Conservation (phyloP, 345 rosid genomes). For the Gossypium mustelinum region DNA sequence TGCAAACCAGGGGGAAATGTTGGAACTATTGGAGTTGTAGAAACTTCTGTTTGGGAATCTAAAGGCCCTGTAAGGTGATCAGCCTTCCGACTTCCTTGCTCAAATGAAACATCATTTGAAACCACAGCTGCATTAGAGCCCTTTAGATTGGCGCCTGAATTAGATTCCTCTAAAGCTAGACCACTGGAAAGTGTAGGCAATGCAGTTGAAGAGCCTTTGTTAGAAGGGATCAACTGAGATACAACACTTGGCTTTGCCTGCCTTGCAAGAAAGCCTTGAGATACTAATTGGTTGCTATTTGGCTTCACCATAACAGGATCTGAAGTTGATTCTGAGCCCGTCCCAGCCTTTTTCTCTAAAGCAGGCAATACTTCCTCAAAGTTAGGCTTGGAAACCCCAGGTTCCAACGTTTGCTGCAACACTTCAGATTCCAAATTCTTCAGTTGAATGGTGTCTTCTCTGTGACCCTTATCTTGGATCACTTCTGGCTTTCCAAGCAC, state of each 20-base stretch:
- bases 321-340: slow-evolving; percentile 41
- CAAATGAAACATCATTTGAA: slow-evolving; percentile 31
- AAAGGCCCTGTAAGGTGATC: slow-evolving; percentile 15
- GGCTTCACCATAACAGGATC: slow-evolving; percentile 46
- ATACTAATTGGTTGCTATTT: slow-evolving; percentile 59
- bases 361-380: slow-evolving; percentile 49
- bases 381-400: slow-evolving; percentile 36
- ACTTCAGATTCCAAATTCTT: slow-evolving; percentile 41
- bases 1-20: slow-evolving; percentile 22
- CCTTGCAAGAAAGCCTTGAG: slow-evolving; percentile 47
- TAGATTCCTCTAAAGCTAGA: slow-evolving; percentile 49
- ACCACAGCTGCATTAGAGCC: slow-evolving; percentile 30
- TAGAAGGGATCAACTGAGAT: slow-evolving; percentile 81
- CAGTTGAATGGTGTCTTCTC: slow-evolving; percentile 27
- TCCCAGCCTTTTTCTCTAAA: slow-evolving; percentile 40
- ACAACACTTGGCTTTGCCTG: slow-evolving; percentile 65
- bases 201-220: slow-evolving; percentile 73
- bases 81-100: slow-evolving; percentile 18
- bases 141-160: slow-evolving; percentile 28
- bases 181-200: slow-evolving; percentile 59
- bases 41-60: slow-evolving; percentile 32
- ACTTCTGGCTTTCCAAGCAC: slow-evolving; percentile 34
- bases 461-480: slow-evolving; percentile 34
- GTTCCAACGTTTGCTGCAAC: slow-evolving; percentile 25
- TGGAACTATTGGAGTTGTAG: slow-evolving; percentile 31